Percentiles rank a stretch among this genome's conserved stretches.
These are phyloP conservation scores for Coemansia reversa DNA, from an alignment of 192 early-diverging fungal genomes.

Conservation along the genomic window DNA sequence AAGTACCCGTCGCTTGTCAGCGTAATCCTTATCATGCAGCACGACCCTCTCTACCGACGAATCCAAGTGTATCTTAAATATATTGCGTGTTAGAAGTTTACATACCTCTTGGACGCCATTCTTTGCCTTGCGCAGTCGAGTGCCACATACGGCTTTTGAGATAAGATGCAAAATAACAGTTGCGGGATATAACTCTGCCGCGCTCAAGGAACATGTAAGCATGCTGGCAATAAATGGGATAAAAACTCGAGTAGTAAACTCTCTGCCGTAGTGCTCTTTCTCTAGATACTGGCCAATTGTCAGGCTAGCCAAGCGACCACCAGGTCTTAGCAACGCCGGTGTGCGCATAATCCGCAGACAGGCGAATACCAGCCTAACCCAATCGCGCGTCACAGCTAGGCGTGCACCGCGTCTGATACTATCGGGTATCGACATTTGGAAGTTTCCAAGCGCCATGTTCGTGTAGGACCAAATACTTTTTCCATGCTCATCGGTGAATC, in stretches of 20 bases:
- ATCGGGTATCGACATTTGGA: conserved; percentile 35
- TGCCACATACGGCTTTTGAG: conserved; percentile 33
- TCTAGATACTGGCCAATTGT: conserved; percentile 38
- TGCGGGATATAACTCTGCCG: conserved; percentile 39
- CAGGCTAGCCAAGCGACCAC: conserved; percentile 9
- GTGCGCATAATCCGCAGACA: conserved; percentile 15
- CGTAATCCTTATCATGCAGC: background rate
- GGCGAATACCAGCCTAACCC: conserved; percentile 32
- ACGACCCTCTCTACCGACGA: conserved; percentile 13
- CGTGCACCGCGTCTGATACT: conserved; percentile 5
- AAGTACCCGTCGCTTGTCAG: background rate
- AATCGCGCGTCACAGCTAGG: conserved; percentile 28
- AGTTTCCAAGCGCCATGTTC: conserved; percentile 24
- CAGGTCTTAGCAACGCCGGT: conserved; percentile 7
- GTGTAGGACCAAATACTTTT: conserved; percentile 48
- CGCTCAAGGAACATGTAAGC: conserved; percentile 39
- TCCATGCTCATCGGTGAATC: conserved; percentile 18
- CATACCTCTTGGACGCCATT: conserved; percentile 44
- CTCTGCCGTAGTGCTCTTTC: conserved; percentile 10
- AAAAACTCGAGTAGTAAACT: conserved; percentile 29
- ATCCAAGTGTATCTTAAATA: conserved; percentile 11
- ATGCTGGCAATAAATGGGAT: conserved; percentile 47
- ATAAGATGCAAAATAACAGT: conserved; percentile 42
- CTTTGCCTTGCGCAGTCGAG: conserved; percentile 35
- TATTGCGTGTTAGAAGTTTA: conserved; percentile 12